Percentiles rank a stretch among this genome's conserved stretches.
These are phyloP conservation scores for Pichia sp. DNA, from an alignment of 1,139 yeast species.

Conservation along the genomic window DNA sequence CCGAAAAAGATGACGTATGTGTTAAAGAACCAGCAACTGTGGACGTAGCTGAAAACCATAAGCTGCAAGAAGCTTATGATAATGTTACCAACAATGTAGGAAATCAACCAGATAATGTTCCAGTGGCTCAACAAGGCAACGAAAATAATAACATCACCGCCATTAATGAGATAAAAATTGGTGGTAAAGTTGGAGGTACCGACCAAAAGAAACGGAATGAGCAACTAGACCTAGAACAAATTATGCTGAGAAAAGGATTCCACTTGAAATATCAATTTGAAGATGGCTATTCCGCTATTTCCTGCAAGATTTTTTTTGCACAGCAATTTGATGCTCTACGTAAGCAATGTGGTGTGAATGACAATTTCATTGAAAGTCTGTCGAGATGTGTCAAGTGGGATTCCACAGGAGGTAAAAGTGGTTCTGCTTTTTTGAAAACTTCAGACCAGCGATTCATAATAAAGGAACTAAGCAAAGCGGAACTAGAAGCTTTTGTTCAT, in stretches of 20 bases:
- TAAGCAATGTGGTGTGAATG: constrained; percentile 73
- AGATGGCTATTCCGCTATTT: constrained; percentile 75
- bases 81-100: background rate
- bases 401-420: constrained; percentile 94
- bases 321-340: constrained; percentile 96
- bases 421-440: constrained; percentile 89
- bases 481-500: constrained; percentile 87
- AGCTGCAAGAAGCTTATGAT: background rate
- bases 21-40: background rate
- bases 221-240: constrained; percentile 45
- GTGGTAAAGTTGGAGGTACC: background rate
- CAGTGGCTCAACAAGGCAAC: background rate
- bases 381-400: constrained; percentile 95
- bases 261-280: constrained; percentile 89
- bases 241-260: constrained; percentile 78
- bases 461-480: constrained; percentile 83
- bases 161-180: background rate
- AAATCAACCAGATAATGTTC: background rate
- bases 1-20: background rate
- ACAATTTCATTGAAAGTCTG: constrained; percentile 77
- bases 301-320: constrained; percentile 91
- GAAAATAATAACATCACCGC: background rate
- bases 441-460: constrained; percentile 84
- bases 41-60: background rate
- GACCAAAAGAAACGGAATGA: background rate